These are phyloP conservation scores for Xenosphaeropsis pyriputrescens DNA, from an alignment of 2,329 filamentous ascomycete species.

Conservation along the genomic window DNA sequence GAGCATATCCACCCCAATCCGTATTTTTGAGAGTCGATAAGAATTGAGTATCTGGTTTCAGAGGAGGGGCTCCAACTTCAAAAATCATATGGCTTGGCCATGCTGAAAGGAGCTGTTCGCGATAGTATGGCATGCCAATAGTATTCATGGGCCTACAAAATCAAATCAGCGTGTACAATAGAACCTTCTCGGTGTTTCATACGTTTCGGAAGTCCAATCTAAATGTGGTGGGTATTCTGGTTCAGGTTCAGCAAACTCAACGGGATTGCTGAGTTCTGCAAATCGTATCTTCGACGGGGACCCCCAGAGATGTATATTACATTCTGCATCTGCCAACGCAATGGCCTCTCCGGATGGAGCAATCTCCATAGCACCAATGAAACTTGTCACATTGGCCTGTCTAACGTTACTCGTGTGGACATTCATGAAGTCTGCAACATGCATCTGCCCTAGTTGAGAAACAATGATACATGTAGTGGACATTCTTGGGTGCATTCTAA, in stretches of 20 bases:
- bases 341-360: constrained; percentile 59
- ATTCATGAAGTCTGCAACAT: constrained; percentile 84
- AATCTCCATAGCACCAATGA: constrained; percentile 50
- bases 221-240: constrained; percentile 25
- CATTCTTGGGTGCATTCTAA: constrained; percentile 92
- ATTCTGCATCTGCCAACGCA: constrained; percentile 49
- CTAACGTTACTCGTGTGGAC: constrained; percentile 54
- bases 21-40: constrained; percentile 52
- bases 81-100: constrained; percentile 78
- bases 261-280: constrained; percentile 52
- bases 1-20: constrained; percentile 66
- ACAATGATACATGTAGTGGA: constrained; percentile 89
- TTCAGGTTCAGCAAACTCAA: constrained; percentile 47
- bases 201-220: constrained; percentile 46
- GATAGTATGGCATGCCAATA: constrained; percentile 86
- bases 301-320: constrained; percentile 54
- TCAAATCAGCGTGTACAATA: constrained; percentile 2
- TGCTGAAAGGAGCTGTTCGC: constrained; percentile 72
- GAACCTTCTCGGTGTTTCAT: neutral
- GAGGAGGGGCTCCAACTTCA: constrained; percentile 72
- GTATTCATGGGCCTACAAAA: constrained; percentile 56
- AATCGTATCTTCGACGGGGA: constrained; percentile 56
- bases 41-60: constrained; percentile 57
- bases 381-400: constrained; percentile 44
- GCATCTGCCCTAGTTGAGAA: constrained; percentile 83